A percentile compares a stretch with the other conserved stretches of the same genome.
Evolutionary conservation across 2,329 filamentous ascomycete species (phyloP).

Genomic region (Huntiella bhutanensis): DNA sequence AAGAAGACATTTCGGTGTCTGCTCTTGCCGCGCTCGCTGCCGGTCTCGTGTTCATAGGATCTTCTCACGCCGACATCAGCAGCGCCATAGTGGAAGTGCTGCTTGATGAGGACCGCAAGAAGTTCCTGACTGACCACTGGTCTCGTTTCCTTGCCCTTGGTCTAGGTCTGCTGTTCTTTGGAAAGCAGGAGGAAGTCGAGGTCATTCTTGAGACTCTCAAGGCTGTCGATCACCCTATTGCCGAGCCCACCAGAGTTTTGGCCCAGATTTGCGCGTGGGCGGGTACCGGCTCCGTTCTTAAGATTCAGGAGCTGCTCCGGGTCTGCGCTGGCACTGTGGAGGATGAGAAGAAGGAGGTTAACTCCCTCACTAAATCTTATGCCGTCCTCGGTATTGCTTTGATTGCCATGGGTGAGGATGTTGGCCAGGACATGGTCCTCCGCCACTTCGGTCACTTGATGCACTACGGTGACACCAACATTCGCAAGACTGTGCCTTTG

Average conservation of each 20-base stretch:
- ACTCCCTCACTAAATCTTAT: slow-evolving; percentile 89
- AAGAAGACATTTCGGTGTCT: slow-evolving; percentile 81
- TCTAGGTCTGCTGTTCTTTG: slow-evolving; percentile 84
- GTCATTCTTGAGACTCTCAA: slow-evolving; percentile 93
- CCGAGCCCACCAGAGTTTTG: slow-evolving; percentile 83
- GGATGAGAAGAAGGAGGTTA: slow-evolving; percentile 81
- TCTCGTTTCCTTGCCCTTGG: slow-evolving; percentile 90
- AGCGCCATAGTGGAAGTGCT: slow-evolving; percentile 84
- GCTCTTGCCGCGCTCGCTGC: slow-evolving; percentile 88
- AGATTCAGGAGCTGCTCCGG: slow-evolving; percentile 91
- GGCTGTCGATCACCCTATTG: slow-evolving; percentile 91
- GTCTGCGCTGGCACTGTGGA: slow-evolving; percentile 97
- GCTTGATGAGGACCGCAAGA: slow-evolving; percentile 79
- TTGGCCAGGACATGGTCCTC: slow-evolving; percentile 96
- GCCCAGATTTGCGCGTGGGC: slow-evolving; percentile 97
- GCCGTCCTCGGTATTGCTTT: slow-evolving; percentile 85
- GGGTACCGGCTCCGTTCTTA: slow-evolving; percentile 87
- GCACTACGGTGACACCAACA: slow-evolving; percentile 97
- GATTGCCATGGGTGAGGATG: slow-evolving; percentile 94
- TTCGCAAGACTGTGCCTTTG: slow-evolving; percentile 83
- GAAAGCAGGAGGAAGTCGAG: slow-evolving; percentile 95
- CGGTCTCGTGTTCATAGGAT: slow-evolving; percentile 82
- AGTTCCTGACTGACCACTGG: slow-evolving; percentile 94
- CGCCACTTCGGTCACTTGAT: slow-evolving; percentile 95
- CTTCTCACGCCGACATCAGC: slow-evolving; percentile 75